A percentile compares a stretch with the other conserved stretches of the same genome.
phyloP scores from a whole-genome alignment of 169 alveolate species.

The Cryptosporidium muris region DNA sequence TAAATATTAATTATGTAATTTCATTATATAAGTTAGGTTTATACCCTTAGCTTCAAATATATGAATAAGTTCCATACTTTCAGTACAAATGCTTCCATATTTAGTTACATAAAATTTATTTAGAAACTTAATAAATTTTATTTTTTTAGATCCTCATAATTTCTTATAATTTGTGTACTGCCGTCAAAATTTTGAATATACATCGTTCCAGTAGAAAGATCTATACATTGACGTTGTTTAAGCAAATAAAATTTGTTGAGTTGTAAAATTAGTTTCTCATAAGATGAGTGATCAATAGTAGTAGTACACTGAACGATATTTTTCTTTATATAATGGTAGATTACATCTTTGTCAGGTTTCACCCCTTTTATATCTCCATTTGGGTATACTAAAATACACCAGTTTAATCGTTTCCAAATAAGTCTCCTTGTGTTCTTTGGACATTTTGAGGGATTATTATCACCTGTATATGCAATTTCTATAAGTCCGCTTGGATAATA shows the following conservation, averaged over 20 bases:
- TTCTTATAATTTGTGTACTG: slow-evolving; percentile 31
- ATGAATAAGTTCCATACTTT: too few species aligned
- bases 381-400: slow-evolving; percentile 67
- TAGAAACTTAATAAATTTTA: too few species aligned
- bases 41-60: background rate
- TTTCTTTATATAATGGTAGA: slow-evolving; percentile 47
- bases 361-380: slow-evolving; percentile 57
- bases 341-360: slow-evolving; percentile 43
- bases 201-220: slow-evolving; percentile 48
- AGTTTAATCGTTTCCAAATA: slow-evolving; percentile 49
- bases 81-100: too few species aligned
- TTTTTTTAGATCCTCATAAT: background rate
- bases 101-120: too few species aligned
- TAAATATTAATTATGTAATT: too few species aligned
- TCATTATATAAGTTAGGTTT: background rate
- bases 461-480: slow-evolving; percentile 49
- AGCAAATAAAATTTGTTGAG: slow-evolving; percentile 46
- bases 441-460: slow-evolving; percentile 7
- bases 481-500: slow-evolving; percentile 61
- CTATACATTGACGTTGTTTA: slow-evolving; percentile 45
- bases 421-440: slow-evolving; percentile 53
- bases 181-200: slow-evolving; percentile 42
- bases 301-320: slow-evolving; percentile 43
- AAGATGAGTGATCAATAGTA: background rate
- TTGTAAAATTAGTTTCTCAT: slow-evolving; percentile 19